phyloP scores from a whole-genome alignment of 306 rosid genomes.

The Heteromeles arbutifolia region DNA sequence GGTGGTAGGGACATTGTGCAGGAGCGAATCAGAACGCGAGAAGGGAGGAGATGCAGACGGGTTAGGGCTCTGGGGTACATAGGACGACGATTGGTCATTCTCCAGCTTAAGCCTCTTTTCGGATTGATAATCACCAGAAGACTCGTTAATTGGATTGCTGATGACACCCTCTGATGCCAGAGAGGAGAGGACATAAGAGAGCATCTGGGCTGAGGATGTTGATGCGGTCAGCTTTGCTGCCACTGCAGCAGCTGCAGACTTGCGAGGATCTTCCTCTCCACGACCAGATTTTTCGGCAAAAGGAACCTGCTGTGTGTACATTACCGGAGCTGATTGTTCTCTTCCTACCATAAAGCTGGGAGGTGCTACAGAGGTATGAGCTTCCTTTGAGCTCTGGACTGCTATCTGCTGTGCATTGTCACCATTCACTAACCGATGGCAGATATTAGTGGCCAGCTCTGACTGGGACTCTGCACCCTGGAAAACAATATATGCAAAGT shows the following conservation, averaged over 20 bases:
- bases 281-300: constrained; percentile 54
- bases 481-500: constrained; percentile 12
- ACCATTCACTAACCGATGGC: constrained; percentile 44
- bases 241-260: constrained; percentile 98
- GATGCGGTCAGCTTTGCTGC: constrained; percentile 96
- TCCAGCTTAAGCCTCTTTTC: constrained; percentile 80
- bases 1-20: constrained; percentile 28
- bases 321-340: constrained; percentile 79
- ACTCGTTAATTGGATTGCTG: constrained; percentile 48
- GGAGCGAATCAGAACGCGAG: constrained; percentile 21
- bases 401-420: constrained; percentile 37
- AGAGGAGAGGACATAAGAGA: constrained; percentile 87
- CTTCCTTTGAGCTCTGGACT: constrained; percentile 64
- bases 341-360: constrained; percentile 46
- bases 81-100: constrained; percentile 46
- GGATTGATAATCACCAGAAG: constrained; percentile 52
- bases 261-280: constrained; percentile 67
- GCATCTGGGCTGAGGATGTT: constrained; percentile 90
- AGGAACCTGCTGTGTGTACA: constrained; percentile 48
- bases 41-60: constrained; percentile 46
- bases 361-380: constrained; percentile 50
- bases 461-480: constrained; percentile 86
- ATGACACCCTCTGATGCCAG: constrained; percentile 94
- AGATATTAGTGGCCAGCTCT: constrained; percentile 45
- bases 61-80: constrained; percentile 56